Evolutionary conservation across 2,329 filamentous ascomycete species (phyloP), one percentile per base, ranked within the genome.

Genomic region (Epicoccum nigrum): DNA sequence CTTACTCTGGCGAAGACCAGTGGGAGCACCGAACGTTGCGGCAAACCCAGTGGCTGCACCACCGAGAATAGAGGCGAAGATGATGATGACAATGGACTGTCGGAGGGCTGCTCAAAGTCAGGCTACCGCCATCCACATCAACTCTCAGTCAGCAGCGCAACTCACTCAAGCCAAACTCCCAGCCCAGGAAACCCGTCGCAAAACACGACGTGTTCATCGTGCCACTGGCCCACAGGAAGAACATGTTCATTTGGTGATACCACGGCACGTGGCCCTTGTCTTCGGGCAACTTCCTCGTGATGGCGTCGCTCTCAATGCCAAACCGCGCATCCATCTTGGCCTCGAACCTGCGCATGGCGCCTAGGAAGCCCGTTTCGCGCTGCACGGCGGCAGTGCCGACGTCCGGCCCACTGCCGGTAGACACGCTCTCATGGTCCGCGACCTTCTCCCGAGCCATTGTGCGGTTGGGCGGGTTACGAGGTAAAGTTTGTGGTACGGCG

Each of bases 91-190:
- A 45, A 75, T 65, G n/a, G 71, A 72, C 63, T 80, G 76, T 17
- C 65, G 70, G 21, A 82, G 67, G 20, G 71, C 59, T 60, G 20
- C 9, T 33, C 13, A 23, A 12, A 47, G 42, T 13, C 32, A 28
- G 27, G 37, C 53, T 31, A 43, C 51, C 40, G 20, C 33, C 20
- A 13, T 34, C n/a, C 21, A 39, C 17, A n/a, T 30, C n/a, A n/a
- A 13, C 21, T 17, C 34, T 12, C 20, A 16, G 20, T 15, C 35
- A 15, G 30, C 13, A 28, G 15, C 23, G 12, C 17, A 27, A 42
- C 60, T 63, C 59, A 63, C 60, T 72, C 33, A 82, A 64, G 1
- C 77, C 77, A 51, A 81, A 80, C 52, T 79, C 74, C 49, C 75
- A 76, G 4, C 79, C 79, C 4, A 82, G 63, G 40, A 81, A 37